Evolutionary conservation across 2,329 filamentous ascomycete species (phyloP).

Genomic region (Trichoderma sp.): DNA sequence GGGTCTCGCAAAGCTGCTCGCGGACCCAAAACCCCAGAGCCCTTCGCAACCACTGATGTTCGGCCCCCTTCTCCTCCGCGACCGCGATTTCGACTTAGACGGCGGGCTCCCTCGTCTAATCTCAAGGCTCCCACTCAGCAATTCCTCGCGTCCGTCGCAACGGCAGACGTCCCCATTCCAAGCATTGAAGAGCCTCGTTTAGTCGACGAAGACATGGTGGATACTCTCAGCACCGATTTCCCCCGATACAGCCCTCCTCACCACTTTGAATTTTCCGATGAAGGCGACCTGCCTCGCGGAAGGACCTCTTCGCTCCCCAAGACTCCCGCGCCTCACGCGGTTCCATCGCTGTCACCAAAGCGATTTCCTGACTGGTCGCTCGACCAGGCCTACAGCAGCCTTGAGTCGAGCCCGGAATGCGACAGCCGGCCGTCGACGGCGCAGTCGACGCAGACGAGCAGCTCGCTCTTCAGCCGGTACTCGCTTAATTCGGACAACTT

Average conservation of each 20-base stretch:
- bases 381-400: conserved; percentile 59
- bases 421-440: conserved; percentile 64
- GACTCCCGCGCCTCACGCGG: conserved; percentile 57
- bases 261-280: conserved; percentile 36
- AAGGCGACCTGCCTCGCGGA: conserved; percentile 43
- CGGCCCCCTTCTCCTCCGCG: conserved; percentile 55
- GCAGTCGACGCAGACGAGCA: conserved; percentile 61
- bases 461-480: conserved; percentile 60
- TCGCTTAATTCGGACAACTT: conserved; percentile 61
- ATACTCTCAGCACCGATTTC: conserved; percentile 41
- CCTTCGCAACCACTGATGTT: conserved; percentile 42
- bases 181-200: conserved; percentile 63
- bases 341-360: conserved; percentile 49
- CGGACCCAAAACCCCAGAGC: conserved; percentile 58
- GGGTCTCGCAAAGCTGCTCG: conserved; percentile 46
- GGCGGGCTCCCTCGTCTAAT: conserved; percentile 56
- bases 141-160: conserved; percentile 68
- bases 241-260: conserved; percentile 44
- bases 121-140: conserved; percentile 64
- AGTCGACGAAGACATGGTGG: conserved; percentile 51
- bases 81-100: conserved; percentile 59
- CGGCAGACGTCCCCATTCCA: conserved; percentile 66
- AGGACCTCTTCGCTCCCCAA: conserved; percentile 60
- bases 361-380: conserved; percentile 64
- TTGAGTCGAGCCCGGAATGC: conserved; percentile 62